Evolutionary conservation across 2,329 filamentous ascomycete genomes (phyloP), one percentile per base, ranked within the genome.

Genomic region (Trichoderma sp.): DNA sequence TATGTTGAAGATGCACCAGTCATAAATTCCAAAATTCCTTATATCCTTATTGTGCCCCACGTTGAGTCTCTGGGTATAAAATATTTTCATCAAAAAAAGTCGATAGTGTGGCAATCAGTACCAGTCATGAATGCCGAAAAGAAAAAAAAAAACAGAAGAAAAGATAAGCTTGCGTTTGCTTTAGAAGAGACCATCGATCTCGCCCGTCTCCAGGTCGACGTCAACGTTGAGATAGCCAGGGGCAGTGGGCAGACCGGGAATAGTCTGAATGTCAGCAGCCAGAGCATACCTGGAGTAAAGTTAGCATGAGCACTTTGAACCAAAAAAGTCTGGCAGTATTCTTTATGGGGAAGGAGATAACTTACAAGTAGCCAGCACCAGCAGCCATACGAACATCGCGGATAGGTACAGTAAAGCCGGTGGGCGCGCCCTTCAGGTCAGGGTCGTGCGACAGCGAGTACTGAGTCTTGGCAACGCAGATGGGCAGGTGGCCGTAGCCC

Each of bases 391-490:
- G 87, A 49, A 99, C 95, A 78, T 99, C 96, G 70, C 95, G 86
- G 75, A 99, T 97, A 2, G 96, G 96, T 6, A 99, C 89, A 0
- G 93, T 96, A 81, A 98, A 99, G 70, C 95, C 96, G 4, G 91
- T 92, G 29, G 96, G 96, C 10, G 96, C 96, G 72, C 96, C 96
- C 87, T 99, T 99, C 75, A 98, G 86, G 13, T 92, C 89, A 2
- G 95, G 91, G 79, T 99, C 94, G 81, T 98, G 95, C 70, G 92
- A 96, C 60, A 99, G 86, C 40, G 93, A 97, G 84, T 99, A 99
- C 81, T 99, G 96, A 16, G 96, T 99, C 89, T 99, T 99, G 72
- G 96, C 96, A 73, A 98, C 88, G 80, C 96, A 99, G 77, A 98
- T 97, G 43, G 96, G 96, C 73, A 99, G 84, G 80, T 97, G 93